Base-by-base conservation (phyloP, 257 asterid genomes). In the Nicotiana otophora region DNA sequence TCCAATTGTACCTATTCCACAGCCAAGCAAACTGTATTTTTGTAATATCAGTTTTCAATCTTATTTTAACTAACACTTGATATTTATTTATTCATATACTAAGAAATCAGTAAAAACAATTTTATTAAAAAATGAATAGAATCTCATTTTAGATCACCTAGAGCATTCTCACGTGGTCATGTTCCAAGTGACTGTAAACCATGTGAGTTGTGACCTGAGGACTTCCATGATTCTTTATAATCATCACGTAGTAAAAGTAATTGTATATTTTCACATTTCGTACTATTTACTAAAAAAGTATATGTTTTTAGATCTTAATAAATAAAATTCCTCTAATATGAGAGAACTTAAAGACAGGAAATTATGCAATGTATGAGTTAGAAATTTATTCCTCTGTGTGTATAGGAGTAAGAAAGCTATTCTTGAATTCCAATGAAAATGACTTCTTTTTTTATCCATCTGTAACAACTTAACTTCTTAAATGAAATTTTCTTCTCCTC, bases 11-110 rank as follows among this genome's bases (percentile, higher is more conserved):
- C 89, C 90, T 86, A 89, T 87, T 93, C 97, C 93, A 94, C 97
- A 85, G 93, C 93, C 92, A 91, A 86, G 77, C 97, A 94, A 88
- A 91, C 97, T 93, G 95, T 72, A 69, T 81, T 67, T 78, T 66
- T 81, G 65, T 61, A 82, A 62, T 62, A 85, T 89, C 88, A 88
- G 88, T 70, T 68, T 60, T 74, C 76, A 81, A 80, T 83, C 75
- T 54, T 65, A 11, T 30, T n/a, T 10, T 55, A 28, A 77, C 28
- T 26, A 60, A 23, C 8, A 42, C 62, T 15, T 67, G 46, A 2
- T 34, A 8, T 5, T 60, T 33, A 78, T 19, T 77, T 75, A 26
- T 51, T 15, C 14, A 26, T 48, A 75, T 51, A 51, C 63, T 48
- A 30, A 28, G 42, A 75, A 26, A 51, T 75, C 63, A 75, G 36